Evolutionary conservation across 1,284 basidiomycete genomes (phyloP), one percentile per base, ranked within the genome.

Genomic region (Sanghuangporus baumii): DNA sequence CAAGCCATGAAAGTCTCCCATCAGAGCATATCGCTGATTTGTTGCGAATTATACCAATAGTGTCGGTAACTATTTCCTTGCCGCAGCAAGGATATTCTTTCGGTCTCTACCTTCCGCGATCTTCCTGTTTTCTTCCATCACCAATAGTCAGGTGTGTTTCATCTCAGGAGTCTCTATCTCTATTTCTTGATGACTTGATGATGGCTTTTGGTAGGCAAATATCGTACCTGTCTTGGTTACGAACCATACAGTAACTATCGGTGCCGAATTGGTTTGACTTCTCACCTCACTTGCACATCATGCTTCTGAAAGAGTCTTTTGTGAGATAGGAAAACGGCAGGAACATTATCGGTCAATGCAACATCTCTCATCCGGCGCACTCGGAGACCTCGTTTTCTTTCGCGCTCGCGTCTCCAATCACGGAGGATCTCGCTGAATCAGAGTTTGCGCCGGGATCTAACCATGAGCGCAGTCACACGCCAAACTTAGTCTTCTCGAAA

Each of bases 221-320:
- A 91, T 94, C 58, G 78, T 98, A 1, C 96, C 96, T 0, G 92
- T 90, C 6, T 91, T 98, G 69, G 88, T 97, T 56, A 98, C 96
- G 1, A 97, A 95, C 74, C 94, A 95, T 74, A 96, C 93, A 0
- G 93, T 96, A n/a, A 98, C 94, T 3, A 96, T 99, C 66, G 94
- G 95, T n/a, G 95, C 91, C 6, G 89, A 95, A 72, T 79, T 98
- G 64, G 92, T 93, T 34, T 75, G 87, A 74, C 16, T 20, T 41
- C 50, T 34, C 18, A 36, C 54, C 48, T 58, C 23, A 40, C 36
- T 57, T 59, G 51, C 60, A 54, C 63, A 59, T 12, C 51, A 52
- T 34, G 62, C 48, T 54, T 20, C 36, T 48, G 55, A 37, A 20
- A 46, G 38, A 16, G 4, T 55, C 54, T 60, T 56, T 55, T 61